Percentiles rank a stretch among this genome's conserved stretches.
phyloP scores from a whole-genome alignment of 352 stramenopile genomes.

The Elongisporangium undulatum region DNA sequence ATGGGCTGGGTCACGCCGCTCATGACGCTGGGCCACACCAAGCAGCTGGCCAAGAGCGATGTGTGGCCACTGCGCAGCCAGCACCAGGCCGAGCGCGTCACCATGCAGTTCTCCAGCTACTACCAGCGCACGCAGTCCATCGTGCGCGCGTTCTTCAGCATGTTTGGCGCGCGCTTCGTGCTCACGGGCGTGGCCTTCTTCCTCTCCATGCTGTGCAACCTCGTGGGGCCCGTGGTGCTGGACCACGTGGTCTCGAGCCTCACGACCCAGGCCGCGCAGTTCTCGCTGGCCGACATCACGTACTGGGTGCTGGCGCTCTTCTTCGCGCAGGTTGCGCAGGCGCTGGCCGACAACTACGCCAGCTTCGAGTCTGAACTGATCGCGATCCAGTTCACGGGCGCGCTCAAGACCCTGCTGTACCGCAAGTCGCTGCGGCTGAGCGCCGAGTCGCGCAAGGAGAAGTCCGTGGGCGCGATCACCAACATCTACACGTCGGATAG shows the following conservation, averaged over 20 bases:
- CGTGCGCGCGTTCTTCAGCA: slow-evolving; percentile 16
- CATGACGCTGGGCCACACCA: slow-evolving; percentile 28
- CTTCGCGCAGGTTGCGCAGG: slow-evolving; percentile 37
- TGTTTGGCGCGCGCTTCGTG: slow-evolving; percentile 26
- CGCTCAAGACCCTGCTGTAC: slow-evolving; percentile 53
- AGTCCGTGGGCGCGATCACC: slow-evolving; percentile 48
- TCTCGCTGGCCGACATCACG: slow-evolving; percentile 6
- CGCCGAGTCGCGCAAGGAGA: slow-evolving; percentile 27
- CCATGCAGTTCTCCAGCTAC: slow-evolving; percentile 14
- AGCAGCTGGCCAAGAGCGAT: slow-evolving; percentile 26
- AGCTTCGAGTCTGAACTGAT: slow-evolving; percentile 44
- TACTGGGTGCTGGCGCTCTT: slow-evolving; percentile 43
- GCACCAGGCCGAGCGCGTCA: slow-evolving; percentile 15
- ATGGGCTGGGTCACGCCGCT: slow-evolving; percentile 43
- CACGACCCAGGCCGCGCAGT: slow-evolving; percentile 6
- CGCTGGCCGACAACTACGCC: slow-evolving; percentile 42
- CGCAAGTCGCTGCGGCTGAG: slow-evolving; percentile 44
- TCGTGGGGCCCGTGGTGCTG: slow-evolving; percentile 37
- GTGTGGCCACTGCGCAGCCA: slow-evolving; percentile 27
- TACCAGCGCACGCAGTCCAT: slow-evolving; percentile 17
- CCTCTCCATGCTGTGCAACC: slow-evolving; percentile 29
- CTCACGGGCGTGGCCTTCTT: slow-evolving; percentile 31
- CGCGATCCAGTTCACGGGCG: slow-evolving; percentile 44
- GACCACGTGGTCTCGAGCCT: slow-evolving; percentile 29
- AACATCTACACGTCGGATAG: slow-evolving; percentile 64